Evolutionary conservation across 768 basidiomycete genomes (phyloP), one percentile per base, ranked within the genome.

Genomic region (Agrocybe praecox): DNA sequence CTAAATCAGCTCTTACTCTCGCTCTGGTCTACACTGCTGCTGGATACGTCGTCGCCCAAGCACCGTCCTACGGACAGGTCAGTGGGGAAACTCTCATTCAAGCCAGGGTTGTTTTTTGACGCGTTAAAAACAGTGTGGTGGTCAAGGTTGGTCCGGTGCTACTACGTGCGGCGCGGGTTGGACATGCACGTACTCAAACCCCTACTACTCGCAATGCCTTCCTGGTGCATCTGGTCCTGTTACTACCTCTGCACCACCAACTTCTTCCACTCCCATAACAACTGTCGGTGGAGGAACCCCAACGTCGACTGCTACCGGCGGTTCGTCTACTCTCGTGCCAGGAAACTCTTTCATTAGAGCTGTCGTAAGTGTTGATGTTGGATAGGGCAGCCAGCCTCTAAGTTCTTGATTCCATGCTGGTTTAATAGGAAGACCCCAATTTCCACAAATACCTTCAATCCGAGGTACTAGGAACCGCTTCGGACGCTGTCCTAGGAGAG

Each of bases 281-380:
- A 10, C 71, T 17, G 32, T 29, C 17, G 43, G 33, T 22, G 48
- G 48, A 19, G 63, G 52, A 29, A 62, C 36, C 68, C 74, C 68
- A 68, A 76, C 67, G 63, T 72, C 49, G 65, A 71, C 62, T n/a
- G 44, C 26, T 65, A 69, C 73, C 9, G 67, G 69, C 17, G 72
- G 70, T 4, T 66, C 76, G 15, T 47, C 80, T 2, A 85, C 84
- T 2, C 77, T 85, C 22, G 67, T 69, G 7, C 66, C 83, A 12
- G 78, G 78, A 6, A 76, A 80, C 57, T 80, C 80, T 9, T 86
- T 83, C 74, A 81, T 87, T 59, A 80, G 82, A 56, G 79, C 82
- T 9, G 82, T 83, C 19, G 82, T 83, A 63, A 54, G 80, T 71
- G 0, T 26, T 9, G 26, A 29, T 4, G 9, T 29, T 29, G 26